phyloP scores from a whole-genome alignment of 2,329 filamentous ascomycete species.

The Stachybotrys chartarum region DNA sequence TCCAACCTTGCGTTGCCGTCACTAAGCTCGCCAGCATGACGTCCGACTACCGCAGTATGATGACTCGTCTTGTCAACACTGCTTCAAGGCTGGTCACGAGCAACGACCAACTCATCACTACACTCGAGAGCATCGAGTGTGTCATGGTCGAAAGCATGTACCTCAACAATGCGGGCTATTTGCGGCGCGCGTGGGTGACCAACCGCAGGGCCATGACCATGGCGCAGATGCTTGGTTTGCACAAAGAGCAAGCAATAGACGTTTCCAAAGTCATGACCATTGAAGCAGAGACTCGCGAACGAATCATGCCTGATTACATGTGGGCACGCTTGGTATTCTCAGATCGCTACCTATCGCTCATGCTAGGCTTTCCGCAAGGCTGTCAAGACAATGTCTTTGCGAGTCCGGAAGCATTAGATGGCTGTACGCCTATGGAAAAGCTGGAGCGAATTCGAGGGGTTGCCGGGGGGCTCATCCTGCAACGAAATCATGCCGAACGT shows the following conservation, averaged over 20 bases:
- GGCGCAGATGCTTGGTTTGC: conserved; percentile 33
- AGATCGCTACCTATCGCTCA: conserved; percentile 40
- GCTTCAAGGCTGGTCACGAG: conserved; percentile 30
- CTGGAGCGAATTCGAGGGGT: conserved; percentile 36
- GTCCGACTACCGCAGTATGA: conserved; percentile 9
- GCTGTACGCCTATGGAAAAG: conserved; percentile 28
- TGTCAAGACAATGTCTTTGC: conserved; percentile 30
- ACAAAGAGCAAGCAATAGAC: conserved; percentile 6
- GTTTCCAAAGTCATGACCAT: conserved; percentile 2
- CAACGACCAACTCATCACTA: conserved; percentile 37
- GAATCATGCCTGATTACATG: conserved; percentile 26
- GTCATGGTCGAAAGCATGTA: conserved; percentile 41
- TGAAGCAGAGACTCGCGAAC: conserved; percentile 7
- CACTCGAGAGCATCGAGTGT: conserved; percentile 41
- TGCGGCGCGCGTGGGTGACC: conserved; percentile 37
- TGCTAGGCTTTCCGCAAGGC: conserved; percentile 37
- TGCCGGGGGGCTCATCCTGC: conserved; percentile 35
- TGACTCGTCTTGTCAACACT: conserved; percentile 16
- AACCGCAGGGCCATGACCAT: conserved; percentile 36
- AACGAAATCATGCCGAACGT: conserved; percentile 29
- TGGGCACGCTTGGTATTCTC: conserved; percentile 38
- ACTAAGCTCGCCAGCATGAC: conserved; percentile 4
- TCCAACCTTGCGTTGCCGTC: conserved; percentile 6
- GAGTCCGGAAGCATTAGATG: conserved; percentile 15
- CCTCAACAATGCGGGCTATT: conserved; percentile 37